Percentiles rank a stretch among this genome's conserved stretches.
Evolutionary conservation across 768 basidiomycete species (phyloP).

Genomic region (Suillus fuscotomentosus): DNA sequence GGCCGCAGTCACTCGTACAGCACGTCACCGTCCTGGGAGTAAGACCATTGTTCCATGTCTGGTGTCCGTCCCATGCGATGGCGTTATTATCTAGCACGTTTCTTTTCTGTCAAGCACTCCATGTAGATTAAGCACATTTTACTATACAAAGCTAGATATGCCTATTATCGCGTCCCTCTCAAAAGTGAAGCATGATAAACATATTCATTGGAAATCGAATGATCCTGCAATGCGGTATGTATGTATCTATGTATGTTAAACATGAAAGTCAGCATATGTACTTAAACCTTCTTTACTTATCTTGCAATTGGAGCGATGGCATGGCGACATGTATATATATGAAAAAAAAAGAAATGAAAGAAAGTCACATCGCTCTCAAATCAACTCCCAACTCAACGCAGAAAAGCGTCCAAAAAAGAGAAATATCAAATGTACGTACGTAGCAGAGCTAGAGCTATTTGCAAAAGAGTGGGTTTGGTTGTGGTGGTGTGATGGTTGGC

Average conservation of each 20-base stretch:
- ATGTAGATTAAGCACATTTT: conserved; percentile 35
- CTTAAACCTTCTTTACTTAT: no score
- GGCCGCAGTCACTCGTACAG: conserved; percentile 44
- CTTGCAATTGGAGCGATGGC: background rate
- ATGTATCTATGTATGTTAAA: conserved; percentile 7
- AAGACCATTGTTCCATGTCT: conserved; percentile 13
- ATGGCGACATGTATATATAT: background rate
- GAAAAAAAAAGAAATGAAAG: background rate
- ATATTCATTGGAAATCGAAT: background rate
- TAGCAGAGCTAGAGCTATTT: conserved; percentile 9
- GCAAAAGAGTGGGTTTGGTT: conserved; percentile 9
- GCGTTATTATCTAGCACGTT: conserved; percentile 20
- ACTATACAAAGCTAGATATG: conserved; percentile 21
- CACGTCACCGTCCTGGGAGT: conserved; percentile 55
- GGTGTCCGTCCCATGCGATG: conserved; percentile 7
- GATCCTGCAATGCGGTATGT: background rate
- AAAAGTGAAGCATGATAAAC: background rate
- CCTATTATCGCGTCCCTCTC: background rate
- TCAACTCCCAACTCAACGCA: background rate
- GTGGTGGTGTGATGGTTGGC: conserved; percentile 6
- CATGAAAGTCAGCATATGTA: conserved; percentile 8
- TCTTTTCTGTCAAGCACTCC: conserved; percentile 27
- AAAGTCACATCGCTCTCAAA: background rate
- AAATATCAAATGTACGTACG: conserved; percentile 11
- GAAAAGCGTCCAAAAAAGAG: conserved; percentile 10